phyloP scores from a whole-genome alignment of 768 basidiomycete species.

The Tulasnella sp. region DNA sequence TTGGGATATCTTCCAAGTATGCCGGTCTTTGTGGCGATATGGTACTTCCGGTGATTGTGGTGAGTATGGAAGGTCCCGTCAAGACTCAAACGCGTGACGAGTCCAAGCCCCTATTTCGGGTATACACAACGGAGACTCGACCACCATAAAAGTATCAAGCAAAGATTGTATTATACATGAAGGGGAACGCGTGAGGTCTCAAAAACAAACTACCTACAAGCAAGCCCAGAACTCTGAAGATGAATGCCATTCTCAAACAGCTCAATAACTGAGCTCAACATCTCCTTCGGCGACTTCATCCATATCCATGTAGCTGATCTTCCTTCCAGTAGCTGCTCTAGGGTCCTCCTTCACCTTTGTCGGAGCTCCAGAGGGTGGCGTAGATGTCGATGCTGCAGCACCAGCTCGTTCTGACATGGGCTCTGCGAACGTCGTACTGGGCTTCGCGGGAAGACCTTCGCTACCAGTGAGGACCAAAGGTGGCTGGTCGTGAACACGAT shows the following conservation, averaged over 20 bases:
- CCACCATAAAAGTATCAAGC: neutral
- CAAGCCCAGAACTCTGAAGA: neutral
- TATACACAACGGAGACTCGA: neutral
- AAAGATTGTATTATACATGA: neutral
- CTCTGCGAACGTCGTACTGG: constrained; percentile 45
- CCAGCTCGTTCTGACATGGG: constrained; percentile 37
- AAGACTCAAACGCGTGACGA: neutral
- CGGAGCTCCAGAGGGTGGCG: constrained; percentile 71
- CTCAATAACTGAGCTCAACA: constrained; percentile 44
- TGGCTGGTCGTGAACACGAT: constrained; percentile 47
- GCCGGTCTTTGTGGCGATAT: neutral
- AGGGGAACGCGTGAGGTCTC: neutral
- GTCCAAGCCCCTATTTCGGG: neutral
- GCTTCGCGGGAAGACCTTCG: constrained; percentile 78
- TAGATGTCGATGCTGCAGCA: constrained; percentile 41
- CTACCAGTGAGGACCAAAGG: constrained; percentile 51
- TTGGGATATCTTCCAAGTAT: neutral
- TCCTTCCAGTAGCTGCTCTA: constrained; percentile 78
- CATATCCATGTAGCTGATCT: constrained; percentile 94
- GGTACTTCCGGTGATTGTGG: neutral
- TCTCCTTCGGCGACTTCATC: constrained; percentile 85
- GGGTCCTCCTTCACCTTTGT: constrained; percentile 91
- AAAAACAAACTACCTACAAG: constrained; percentile 1
- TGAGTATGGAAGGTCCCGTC: neutral
- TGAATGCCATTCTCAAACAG: neutral